Percentiles rank a stretch among this genome's conserved stretches.
Evolutionary conservation across 192 early-diverging fungal genomes (phyloP).

Genomic region (Coemansia sp.): DNA sequence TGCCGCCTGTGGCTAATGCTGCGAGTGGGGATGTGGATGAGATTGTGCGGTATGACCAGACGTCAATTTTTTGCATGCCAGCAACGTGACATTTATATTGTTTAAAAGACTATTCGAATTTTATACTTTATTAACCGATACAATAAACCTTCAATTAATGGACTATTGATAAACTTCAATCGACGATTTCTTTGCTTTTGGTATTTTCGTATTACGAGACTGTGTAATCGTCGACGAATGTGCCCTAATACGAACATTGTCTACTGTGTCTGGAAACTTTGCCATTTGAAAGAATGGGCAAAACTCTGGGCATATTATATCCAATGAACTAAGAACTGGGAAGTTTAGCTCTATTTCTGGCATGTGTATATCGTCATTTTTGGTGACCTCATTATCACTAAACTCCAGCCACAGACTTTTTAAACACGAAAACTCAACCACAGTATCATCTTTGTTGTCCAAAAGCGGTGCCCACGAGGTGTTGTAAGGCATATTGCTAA

Average conservation of each 20-base stretch:
- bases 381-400: too few species aligned
- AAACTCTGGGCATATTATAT: not conserved
- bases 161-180: too few species aligned
- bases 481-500: too few species aligned
- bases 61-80: conserved; percentile 16
- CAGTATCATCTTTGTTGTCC: too few species aligned
- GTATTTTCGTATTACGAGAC: not conserved
- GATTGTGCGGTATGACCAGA: conserved; percentile 18
- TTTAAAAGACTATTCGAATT: not conserved
- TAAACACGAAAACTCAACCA: too few species aligned
- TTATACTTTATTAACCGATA: too few species aligned
- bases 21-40: not conserved
- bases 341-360: too few species aligned
- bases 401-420: too few species aligned
- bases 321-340: not conserved
- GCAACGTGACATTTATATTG: not conserved
- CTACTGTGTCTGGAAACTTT: not conserved
- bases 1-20: not conserved
- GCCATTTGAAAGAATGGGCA: not conserved
- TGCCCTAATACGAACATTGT: not conserved
- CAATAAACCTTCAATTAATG: too few species aligned
- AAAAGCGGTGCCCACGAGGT: too few species aligned
- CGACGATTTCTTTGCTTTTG: too few species aligned
- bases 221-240: not conserved
- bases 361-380: too few species aligned